Base-by-base conservation (phyloP, 2,329 filamentous ascomycete genomes). In the Lecanicillium sp. region DNA sequence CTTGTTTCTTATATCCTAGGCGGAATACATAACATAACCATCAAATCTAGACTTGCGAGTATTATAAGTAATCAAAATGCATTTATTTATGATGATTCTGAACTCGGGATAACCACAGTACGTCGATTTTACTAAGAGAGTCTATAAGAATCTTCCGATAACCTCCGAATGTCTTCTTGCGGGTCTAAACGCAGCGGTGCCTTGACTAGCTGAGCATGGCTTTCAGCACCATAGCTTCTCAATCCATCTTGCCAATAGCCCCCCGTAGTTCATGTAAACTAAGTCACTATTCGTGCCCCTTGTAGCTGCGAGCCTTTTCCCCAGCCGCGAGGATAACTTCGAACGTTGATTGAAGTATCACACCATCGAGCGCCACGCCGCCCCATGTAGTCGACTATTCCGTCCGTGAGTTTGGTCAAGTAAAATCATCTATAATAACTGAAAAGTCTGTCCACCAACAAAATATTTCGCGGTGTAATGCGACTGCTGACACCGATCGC, bases 231-330 rank as follows among this genome's bases (percentile, higher is more conserved):
- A 45, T 72, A 72, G 3, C 65, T 56, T 6, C 48, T 37, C n/a
- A 71, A 59, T 1, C 68, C 64, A 35, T 66, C 56, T 54, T 73
- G 69, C 9, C 55, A 56, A 17, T 54, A 51, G 7, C 60, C 62
- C 1, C n/a, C 67, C 68, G 48, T 73, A 60, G 36, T 58, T 60
- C 50, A 59, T 54, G 50, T 73, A 63, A 21, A 69, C 59, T 30
- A 62, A 67, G 11, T 60, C 61, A 27, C 64, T 55, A 24, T 57
- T 53, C 6, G 62, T 52, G 2, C 61, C 60, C 3, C n/a, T n/a
- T n/a, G n/a, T n/a, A 4, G 32, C 42, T 12, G n/a, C 32, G 15
- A 20, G 15, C 12, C 32, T 59, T 52, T 44, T 59, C 55, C 27
- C 54, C 54, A 0, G 65, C 61, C 4, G 60, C 44, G 14, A 63